Conservation (phyloP, 2,329 filamentous ascomycete genomes). For the Colletotrichum abscissum region DNA sequence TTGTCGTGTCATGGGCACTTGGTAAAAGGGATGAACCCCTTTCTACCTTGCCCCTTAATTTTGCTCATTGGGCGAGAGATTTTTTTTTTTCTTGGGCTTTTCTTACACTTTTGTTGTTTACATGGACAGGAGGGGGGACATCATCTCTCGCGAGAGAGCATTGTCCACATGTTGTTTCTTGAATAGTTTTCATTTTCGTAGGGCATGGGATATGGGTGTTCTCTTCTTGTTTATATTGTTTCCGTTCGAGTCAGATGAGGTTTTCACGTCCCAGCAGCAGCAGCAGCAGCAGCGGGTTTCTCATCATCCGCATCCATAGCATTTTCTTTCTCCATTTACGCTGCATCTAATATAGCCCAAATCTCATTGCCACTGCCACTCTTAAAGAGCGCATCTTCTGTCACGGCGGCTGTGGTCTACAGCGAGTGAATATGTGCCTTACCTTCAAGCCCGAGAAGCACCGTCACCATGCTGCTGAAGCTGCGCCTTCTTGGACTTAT, state of each 20-base stretch:
- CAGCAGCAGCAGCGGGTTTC: not conserved
- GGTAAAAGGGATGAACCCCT: not conserved
- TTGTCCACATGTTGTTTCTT: not conserved
- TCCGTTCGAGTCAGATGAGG: not conserved
- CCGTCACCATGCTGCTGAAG: slow-evolving; percentile 31
- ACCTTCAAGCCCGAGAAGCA: slow-evolving; percentile 11
- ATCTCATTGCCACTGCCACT: not conserved
- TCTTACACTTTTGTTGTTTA: not conserved
- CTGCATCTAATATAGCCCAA: slow-evolving; percentile 2
- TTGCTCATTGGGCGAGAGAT: not conserved
- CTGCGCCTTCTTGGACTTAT: slow-evolving; percentile 53
- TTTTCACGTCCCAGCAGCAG: not conserved
- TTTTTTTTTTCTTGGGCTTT: not conserved
- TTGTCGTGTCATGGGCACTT: not conserved
- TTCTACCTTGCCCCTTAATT: not conserved
- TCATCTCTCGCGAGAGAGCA: slow-evolving; percentile 24
- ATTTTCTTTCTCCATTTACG: not conserved
- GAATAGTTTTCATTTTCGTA: not conserved
- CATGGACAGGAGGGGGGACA: slow-evolving; percentile 3
- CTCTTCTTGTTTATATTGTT: not conserved
- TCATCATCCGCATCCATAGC: slow-evolving; percentile 5
- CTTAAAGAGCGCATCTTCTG: not conserved
- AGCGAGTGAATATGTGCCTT: not conserved
- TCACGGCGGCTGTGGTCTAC: not conserved
- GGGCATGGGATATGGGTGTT: not conserved